Evolutionary conservation across 176 grass and related monocot species (phyloP).

Genomic region (Thalia dealbata): DNA sequence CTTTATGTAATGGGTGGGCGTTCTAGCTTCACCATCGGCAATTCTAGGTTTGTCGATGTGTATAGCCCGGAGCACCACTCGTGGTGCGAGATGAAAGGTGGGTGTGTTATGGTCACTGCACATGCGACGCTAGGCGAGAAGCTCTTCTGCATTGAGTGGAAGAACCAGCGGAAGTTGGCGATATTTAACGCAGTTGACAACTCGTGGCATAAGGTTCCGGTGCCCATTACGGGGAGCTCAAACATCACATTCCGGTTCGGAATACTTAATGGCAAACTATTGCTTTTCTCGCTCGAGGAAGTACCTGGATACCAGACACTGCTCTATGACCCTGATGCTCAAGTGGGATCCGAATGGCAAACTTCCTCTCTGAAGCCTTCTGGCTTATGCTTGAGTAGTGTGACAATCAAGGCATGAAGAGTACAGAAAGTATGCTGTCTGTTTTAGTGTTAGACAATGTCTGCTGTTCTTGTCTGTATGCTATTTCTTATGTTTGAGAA

Average conservation of each 20-base stretch:
- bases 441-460: no score
- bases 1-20: conserved; percentile 64
- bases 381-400: conserved; percentile 37
- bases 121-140: conserved; percentile 28
- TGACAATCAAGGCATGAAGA: conserved; percentile 59
- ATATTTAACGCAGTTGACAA: conserved; percentile 35
- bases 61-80: conserved; percentile 24
- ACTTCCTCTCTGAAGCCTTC: conserved; percentile 38
- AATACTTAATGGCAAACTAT: conserved; percentile 33
- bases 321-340: conserved; percentile 41
- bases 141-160: conserved; percentile 73
- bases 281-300: conserved; percentile 44
- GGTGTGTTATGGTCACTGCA: conserved; percentile 75
- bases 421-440: not conserved
- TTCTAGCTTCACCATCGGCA: conserved; percentile 74
- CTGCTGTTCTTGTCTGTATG: not conserved
- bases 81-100: conserved; percentile 62
- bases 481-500: not conserved
- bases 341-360: conserved; percentile 38
- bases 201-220: conserved; percentile 35
- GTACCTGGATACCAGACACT: conserved; percentile 39
- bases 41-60: conserved; percentile 44
- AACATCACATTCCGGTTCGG: conserved; percentile 46
- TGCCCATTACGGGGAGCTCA: conserved; percentile 44
- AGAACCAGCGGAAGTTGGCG: conserved; percentile 35